Evolutionary conservation across 176 grass and related monocot genomes (phyloP).

Genomic region (Phragmites australis): DNA sequence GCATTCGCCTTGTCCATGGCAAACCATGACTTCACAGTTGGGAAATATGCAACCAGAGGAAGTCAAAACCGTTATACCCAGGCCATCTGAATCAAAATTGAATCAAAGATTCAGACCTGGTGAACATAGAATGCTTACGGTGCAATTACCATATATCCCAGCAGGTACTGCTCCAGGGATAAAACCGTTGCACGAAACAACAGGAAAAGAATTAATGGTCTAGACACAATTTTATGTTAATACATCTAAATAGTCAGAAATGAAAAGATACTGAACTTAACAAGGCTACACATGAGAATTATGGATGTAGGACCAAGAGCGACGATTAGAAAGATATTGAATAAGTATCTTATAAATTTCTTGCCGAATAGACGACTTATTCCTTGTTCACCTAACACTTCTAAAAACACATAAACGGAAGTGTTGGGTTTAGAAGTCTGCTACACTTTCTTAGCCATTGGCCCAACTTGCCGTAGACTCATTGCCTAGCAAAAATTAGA

Average conservation of each 20-base stretch:
- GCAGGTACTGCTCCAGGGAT: constrained; percentile 69
- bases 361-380: too few relatives aligned
- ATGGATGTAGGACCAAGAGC: too few relatives aligned
- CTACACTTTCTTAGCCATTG: too few relatives aligned
- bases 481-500: too few relatives aligned
- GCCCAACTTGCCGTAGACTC: too few relatives aligned
- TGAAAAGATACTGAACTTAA: not conserved
- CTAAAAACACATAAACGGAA: too few relatives aligned
- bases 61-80: not conserved
- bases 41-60: not conserved
- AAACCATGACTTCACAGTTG: not conserved
- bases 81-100: not conserved
- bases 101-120: not conserved
- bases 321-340: too few relatives aligned
- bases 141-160: constrained; percentile 92
- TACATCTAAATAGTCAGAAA: constrained; percentile 31
- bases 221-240: constrained; percentile 2
- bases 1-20: not conserved
- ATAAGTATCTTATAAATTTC: too few relatives aligned
- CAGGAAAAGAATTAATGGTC: constrained; percentile 55
- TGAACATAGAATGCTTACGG: not conserved
- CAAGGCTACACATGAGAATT: not conserved
- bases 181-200: constrained; percentile 63
- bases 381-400: too few relatives aligned
- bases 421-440: too few relatives aligned